Conservation (phyloP, 129 eudicot genomes). For the Escallonia herrerae region DNA sequence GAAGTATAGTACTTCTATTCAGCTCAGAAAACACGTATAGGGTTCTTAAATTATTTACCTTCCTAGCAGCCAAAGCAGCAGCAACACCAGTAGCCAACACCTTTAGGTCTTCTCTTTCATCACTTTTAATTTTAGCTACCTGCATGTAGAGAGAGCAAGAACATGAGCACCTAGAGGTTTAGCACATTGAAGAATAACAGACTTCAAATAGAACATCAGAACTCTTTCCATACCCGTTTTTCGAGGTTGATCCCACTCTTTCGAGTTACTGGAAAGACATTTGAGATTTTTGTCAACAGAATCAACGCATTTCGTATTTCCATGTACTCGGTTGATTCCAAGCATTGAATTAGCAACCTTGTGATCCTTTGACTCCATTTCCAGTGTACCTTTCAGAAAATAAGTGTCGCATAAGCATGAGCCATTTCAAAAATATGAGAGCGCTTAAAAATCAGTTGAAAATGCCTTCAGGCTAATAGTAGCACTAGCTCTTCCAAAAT, state of each 20-base stretch:
- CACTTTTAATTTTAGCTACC: slow-evolving; percentile 96
- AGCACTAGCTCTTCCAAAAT: not conserved
- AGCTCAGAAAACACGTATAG: no score
- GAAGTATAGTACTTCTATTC: no score
- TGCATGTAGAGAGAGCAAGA: slow-evolving; percentile 12
- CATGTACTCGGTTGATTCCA: slow-evolving; percentile 96
- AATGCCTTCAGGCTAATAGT: not conserved
- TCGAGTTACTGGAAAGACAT: slow-evolving; percentile 94
- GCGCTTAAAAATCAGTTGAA: not conserved
- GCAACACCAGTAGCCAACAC: slow-evolving; percentile 99
- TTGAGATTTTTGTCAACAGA: slow-evolving; percentile 82
- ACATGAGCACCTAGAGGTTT: not conserved
- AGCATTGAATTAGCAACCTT: slow-evolving; percentile 80
- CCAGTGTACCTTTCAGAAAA: slow-evolving; percentile 82
- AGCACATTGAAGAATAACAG: not conserved
- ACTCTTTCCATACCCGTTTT: slow-evolving; percentile 59
- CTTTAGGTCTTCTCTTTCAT: slow-evolving; percentile 95
- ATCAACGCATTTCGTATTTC: slow-evolving; percentile 96
- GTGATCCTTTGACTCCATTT: slow-evolving; percentile 99
- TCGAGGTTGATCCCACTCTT: slow-evolving; percentile 99
- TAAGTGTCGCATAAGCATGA: not conserved
- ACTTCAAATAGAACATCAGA: slow-evolving; percentile 1
- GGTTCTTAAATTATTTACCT: slow-evolving; percentile 34
- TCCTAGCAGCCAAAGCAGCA: slow-evolving; percentile 97
- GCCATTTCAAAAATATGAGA: not conserved